phyloP scores from a whole-genome alignment of 495 filamentous ascomycete genomes.

The Xanthoparmelia taractica region DNA sequence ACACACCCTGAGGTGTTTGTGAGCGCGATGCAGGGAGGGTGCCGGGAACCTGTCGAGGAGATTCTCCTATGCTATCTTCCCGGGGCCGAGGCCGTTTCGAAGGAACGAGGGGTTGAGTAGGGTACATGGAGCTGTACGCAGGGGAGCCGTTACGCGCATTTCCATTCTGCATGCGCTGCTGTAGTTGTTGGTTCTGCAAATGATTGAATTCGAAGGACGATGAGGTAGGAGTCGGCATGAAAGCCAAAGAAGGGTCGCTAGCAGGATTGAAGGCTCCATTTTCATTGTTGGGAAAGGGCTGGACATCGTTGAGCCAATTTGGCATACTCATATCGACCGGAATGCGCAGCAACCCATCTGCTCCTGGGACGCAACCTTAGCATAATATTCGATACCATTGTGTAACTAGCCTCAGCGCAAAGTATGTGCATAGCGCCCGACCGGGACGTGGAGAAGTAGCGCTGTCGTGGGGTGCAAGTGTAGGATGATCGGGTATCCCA shows the following conservation, averaged over 20 bases:
- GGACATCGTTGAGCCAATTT: conserved; percentile 72
- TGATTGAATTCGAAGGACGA: conserved; percentile 54
- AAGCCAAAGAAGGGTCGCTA: conserved; percentile 47
- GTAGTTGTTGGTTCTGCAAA: conserved; percentile 43
- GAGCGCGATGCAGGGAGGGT: conserved; percentile 76
- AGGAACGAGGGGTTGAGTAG: conserved; percentile 74
- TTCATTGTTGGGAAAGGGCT: conserved; percentile 62
- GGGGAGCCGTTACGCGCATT: conserved; percentile 72
- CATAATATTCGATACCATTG: not conserved
- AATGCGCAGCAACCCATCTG: conserved; percentile 53
- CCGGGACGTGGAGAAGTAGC: not conserved
- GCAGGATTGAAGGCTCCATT: conserved; percentile 63
- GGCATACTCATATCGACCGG: conserved; percentile 58
- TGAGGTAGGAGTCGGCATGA: conserved; percentile 41
- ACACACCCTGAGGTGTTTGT: conserved; percentile 72
- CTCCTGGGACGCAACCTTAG: conserved; percentile 18
- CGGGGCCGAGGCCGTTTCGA: conserved; percentile 76
- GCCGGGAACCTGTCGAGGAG: conserved; percentile 68
- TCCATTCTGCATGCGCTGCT: conserved; percentile 73
- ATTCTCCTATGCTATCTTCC: conserved; percentile 77
- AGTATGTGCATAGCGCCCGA: not conserved
- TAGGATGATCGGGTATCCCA: not conserved
- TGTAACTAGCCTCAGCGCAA: conserved; percentile 1
- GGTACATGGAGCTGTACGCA: conserved; percentile 68
- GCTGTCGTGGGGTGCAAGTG: not conserved